Evolutionary conservation across 306 rosid species (phyloP).

Genomic region (Quillaja saponaria): DNA sequence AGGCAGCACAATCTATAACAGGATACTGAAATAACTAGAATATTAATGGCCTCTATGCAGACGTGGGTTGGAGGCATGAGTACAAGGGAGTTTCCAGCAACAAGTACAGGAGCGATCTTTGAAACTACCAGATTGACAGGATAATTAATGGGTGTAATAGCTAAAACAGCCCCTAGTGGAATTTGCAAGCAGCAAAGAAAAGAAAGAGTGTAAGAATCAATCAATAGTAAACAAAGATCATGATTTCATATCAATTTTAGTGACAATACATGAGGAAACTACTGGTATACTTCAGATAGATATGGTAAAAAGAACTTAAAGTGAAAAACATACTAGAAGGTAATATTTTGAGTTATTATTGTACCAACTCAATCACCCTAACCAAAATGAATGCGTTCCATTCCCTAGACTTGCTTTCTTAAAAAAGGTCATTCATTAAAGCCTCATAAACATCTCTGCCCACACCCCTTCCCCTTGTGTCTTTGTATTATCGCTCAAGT

Average conservation of each 20-base stretch:
- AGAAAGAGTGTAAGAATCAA: too few species aligned
- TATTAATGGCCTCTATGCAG: conserved; percentile 1
- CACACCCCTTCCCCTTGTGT: too few species aligned
- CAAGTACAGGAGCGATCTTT: conserved; percentile 80
- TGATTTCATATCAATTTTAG: too few species aligned
- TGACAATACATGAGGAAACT: too few species aligned
- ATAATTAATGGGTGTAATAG: conserved; percentile 90
- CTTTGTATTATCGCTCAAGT: too few species aligned
- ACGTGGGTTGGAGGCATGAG: conserved; percentile 98
- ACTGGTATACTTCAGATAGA: conserved; percentile 6
- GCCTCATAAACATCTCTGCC: not conserved
- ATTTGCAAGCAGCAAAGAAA: conserved; percentile 57
- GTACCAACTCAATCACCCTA: not conserved
- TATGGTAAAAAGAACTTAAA: not conserved
- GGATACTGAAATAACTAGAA: not conserved
- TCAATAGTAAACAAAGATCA: too few species aligned
- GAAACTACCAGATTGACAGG: conserved; percentile 93
- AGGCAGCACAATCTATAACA: not conserved
- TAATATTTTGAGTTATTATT: not conserved
- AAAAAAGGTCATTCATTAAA: conserved; percentile 2
- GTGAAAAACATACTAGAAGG: not conserved
- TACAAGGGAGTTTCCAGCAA: conserved; percentile 91
- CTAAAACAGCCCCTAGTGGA: conserved; percentile 88
- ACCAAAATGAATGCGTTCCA: not conserved
- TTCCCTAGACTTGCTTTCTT: not conserved